Percentiles rank a stretch among this genome's conserved stretches.
phyloP scores from a whole-genome alignment of 371 early-diverging fungal species.

The Mucor circinelloides region DNA sequence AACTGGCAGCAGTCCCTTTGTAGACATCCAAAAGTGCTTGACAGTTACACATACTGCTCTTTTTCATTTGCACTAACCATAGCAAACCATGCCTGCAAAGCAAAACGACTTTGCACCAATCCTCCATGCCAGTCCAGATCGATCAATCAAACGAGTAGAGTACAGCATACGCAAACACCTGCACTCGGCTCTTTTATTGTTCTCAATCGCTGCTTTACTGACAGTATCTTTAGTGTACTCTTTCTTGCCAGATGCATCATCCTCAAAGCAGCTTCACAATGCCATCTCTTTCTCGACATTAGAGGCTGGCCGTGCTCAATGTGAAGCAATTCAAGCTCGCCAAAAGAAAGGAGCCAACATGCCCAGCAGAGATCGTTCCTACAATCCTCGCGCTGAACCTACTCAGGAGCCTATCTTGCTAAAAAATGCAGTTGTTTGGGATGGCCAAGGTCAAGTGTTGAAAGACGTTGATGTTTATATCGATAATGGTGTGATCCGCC shows the following conservation, averaged over 20 bases:
- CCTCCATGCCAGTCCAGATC: too few species aligned
- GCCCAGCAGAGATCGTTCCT: slow-evolving; percentile 1
- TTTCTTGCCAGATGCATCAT: slow-evolving; percentile 12
- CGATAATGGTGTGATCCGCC: slow-evolving; percentile 35
- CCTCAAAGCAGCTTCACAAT: background rate
- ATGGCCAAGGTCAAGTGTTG: slow-evolving; percentile 54
- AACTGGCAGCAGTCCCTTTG: background rate
- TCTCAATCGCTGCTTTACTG: background rate
- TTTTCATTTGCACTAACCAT: background rate
- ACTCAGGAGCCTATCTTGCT: slow-evolving; percentile 34
- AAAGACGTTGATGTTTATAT: slow-evolving; percentile 1
- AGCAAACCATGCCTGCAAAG: background rate
- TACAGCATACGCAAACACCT: background rate
- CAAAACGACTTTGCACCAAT: background rate
- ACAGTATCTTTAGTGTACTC: slow-evolving; percentile 1
- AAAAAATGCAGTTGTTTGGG: slow-evolving; percentile 61
- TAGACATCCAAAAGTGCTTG: background rate
- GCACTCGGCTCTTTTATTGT: background rate
- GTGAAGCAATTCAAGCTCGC: slow-evolving; percentile 15
- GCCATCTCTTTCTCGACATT: slow-evolving; percentile 22
- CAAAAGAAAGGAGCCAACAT: background rate
- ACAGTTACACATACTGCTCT: background rate
- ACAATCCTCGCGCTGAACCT: slow-evolving; percentile 21
- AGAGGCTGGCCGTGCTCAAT: slow-evolving; percentile 18
- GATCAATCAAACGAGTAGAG: background rate